Base-by-base conservation (phyloP, 768 basidiomycete genomes). In the Rhodotorula toruloides region DNA sequence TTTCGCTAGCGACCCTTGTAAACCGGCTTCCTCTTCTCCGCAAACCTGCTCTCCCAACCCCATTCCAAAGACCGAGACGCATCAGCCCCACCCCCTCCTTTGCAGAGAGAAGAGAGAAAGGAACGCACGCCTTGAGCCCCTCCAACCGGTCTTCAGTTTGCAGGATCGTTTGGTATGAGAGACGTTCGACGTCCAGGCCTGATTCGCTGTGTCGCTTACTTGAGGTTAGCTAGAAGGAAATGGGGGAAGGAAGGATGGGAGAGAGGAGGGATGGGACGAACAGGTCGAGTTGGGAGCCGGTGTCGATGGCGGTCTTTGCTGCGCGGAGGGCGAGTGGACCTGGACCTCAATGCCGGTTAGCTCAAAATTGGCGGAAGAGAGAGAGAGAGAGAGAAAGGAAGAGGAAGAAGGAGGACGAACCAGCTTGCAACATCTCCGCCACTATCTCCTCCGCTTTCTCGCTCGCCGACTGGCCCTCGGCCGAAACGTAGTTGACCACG, bases 151-250 rank as follows among this genome's bases (percentile, higher is more conserved):
- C 92, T 68, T 84, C 81, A 12, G 82, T 86, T 40, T 82, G 81
- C 29, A 96, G 80, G 27, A 97, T 81, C 5, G 84, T 82, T 70
- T 94, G 88, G 67, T 97, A 97, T 19, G 88, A 84, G 10, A 86
- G 85, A 42, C 88, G 82, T 77, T 96, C 92, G 68, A 93, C 89
- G 76, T 93, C 90, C n/a, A 97, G 82, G n/a, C 90, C 90, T 85
- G 67, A 56, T 13, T 44, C 65, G 7, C 63, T 74, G 64, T n/a
- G n/a, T n/a, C n/a, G n/a, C n/a, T n/a, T n/a, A n/a, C n/a, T n/a
- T n/a, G n/a, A n/a, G n/a, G n/a, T n/a, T n/a, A n/a, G n/a, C n/a
- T n/a, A n/a, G n/a, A n/a, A n/a, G n/a, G n/a, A n/a, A n/a, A n/a
- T n/a, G n/a, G n/a, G n/a, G 9, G 5, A 7, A 3, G 8, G 21